These are phyloP conservation scores for Hapsidospora chrysogenum DNA, from an alignment of 495 filamentous ascomycete genomes.

Conservation along the genomic window DNA sequence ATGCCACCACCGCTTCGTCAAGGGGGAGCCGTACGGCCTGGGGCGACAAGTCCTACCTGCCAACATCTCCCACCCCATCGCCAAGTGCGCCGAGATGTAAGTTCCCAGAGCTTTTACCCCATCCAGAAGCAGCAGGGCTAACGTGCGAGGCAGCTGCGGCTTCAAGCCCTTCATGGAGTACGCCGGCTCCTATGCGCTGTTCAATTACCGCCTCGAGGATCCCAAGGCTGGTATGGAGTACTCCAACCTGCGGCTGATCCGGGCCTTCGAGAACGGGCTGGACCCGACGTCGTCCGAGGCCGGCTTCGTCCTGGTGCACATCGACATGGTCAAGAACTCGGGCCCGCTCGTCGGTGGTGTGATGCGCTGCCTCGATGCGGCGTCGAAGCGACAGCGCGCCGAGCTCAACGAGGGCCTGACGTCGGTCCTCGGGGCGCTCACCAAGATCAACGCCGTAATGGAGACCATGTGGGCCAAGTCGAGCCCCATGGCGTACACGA, in stretches of 20 bases:
- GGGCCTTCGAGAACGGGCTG: conserved; percentile 75
- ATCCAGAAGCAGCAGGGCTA: not conserved
- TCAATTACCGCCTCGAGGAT: conserved; percentile 65
- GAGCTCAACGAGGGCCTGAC: conserved; percentile 47
- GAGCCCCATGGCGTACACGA: conserved; percentile 59
- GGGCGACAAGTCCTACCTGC: conserved; percentile 53
- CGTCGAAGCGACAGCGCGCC: conserved; percentile 17
- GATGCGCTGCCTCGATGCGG: conserved; percentile 38
- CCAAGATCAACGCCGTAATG: conserved; percentile 60
- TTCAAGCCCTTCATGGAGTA: conserved; percentile 93
- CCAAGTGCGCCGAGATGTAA: conserved; percentile 63
- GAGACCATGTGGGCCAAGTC: conserved; percentile 81
- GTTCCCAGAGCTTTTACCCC: conserved; percentile 8
- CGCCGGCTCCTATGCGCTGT: conserved; percentile 78
- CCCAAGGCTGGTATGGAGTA: conserved; percentile 50
- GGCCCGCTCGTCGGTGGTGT: conserved; percentile 52
- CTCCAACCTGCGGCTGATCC: conserved; percentile 66
- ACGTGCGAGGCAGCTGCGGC: conserved; percentile 24
- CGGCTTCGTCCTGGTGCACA: conserved; percentile 70
- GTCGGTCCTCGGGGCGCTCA: conserved; percentile 43
- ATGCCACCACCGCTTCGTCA: conserved; percentile 60
- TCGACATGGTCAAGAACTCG: conserved; percentile 73
- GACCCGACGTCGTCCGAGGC: conserved; percentile 80
- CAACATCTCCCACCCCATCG: conserved; percentile 56
- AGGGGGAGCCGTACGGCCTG: conserved; percentile 56